These are phyloP conservation scores for Botrytis elliptica DNA, from an alignment of 2,329 filamentous ascomycete genomes.

Conservation along the genomic window DNA sequence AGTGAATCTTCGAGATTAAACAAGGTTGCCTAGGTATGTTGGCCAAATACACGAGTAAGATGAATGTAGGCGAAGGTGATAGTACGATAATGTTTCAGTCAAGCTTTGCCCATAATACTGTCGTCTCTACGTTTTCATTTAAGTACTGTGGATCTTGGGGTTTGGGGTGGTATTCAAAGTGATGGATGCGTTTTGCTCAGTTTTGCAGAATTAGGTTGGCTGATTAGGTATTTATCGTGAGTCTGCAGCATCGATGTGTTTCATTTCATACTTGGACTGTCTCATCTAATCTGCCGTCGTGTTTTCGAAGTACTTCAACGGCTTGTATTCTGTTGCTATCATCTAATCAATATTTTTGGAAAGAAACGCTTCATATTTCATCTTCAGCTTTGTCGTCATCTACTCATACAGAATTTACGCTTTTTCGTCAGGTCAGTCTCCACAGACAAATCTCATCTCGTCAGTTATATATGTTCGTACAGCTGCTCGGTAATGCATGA, in stretches of 20 bases:
- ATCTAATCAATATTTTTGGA: neutral
- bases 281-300: neutral
- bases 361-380: neutral
- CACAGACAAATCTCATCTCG: neutral
- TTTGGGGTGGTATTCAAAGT: neutral
- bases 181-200: rapidly evolving
- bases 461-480: rapidly evolving
- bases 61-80: neutral
- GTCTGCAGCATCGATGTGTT: neutral
- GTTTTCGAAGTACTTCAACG: no score
- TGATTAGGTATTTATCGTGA: neutral
- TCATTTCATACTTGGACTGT: neutral
- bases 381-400: rapidly evolving
- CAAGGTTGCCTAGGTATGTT: neutral
- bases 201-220: neutral
- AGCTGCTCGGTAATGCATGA: neutral
- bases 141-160: no score
- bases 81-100: neutral
- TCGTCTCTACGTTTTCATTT: rapidly evolving
- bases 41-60: no score
- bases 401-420: rapidly evolving
- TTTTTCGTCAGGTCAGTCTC: no score
- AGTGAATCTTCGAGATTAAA: neutral
- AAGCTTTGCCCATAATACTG: neutral
- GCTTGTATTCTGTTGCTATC: neutral